These are phyloP conservation scores for Coelastrella sp. DNA, from an alignment of 139 green algal species.

Conservation along the genomic window DNA sequence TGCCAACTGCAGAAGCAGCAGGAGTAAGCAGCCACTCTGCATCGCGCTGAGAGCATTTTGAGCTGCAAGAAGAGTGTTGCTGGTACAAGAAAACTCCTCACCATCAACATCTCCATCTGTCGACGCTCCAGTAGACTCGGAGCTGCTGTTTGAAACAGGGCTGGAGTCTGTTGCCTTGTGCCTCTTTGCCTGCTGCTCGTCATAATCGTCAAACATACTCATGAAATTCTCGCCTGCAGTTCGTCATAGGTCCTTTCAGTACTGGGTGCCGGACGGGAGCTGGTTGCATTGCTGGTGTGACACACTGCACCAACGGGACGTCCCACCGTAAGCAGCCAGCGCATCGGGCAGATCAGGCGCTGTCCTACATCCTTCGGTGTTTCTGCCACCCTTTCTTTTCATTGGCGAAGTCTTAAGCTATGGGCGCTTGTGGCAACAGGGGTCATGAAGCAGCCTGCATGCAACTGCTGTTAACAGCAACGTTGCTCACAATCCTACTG, in stretches of 20 bases:
- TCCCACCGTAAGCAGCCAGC: conserved; percentile 33
- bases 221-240: conserved; percentile 66
- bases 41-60: too few relatives aligned
- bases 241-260: too few relatives aligned
- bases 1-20: neutral
- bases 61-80: too few relatives aligned
- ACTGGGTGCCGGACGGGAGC: neutral
- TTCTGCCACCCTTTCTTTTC: neutral
- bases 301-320: neutral
- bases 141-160: neutral
- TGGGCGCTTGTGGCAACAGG: too few relatives aligned
- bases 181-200: conserved; percentile 36
- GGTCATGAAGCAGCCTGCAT: too few relatives aligned
- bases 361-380: too few relatives aligned
- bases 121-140: neutral
- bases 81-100: too few relatives aligned
- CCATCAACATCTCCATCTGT: neutral
- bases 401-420: neutral
- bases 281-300: too few relatives aligned
- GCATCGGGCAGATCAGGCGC: neutral
- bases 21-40: too few relatives aligned
- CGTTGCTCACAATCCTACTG: too few relatives aligned
- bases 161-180: neutral
- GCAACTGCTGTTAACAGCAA: too few relatives aligned
- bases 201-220: conserved; percentile 66